Evolutionary conservation across 768 basidiomycete genomes (phyloP).

Genomic region (Phaeolepiota aurea): DNA sequence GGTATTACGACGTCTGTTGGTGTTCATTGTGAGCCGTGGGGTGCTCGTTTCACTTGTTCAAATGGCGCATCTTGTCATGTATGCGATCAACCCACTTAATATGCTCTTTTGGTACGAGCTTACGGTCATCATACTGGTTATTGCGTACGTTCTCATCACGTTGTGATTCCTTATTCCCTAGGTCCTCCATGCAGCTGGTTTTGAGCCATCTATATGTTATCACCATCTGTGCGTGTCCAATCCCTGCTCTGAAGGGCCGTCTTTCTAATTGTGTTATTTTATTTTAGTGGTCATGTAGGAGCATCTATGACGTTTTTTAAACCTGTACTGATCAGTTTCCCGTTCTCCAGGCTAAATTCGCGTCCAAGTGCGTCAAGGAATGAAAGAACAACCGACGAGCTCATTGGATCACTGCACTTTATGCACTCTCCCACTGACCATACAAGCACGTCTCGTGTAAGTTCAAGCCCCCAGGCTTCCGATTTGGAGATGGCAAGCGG

Average conservation of each 20-base stretch:
- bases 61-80: constrained; percentile 6
- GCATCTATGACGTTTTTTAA: background rate
- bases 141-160: background rate
- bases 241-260: background rate
- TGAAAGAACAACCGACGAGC: background rate
- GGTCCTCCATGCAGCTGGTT: no score
- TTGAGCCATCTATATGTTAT: background rate
- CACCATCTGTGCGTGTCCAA: background rate
- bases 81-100: constrained; percentile 3
- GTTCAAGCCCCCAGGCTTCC: no score
- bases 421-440: background rate
- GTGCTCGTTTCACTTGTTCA: constrained; percentile 5
- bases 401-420: background rate
- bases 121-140: background rate
- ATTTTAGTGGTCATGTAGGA: background rate
- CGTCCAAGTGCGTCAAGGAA: background rate
- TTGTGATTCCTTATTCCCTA: background rate
- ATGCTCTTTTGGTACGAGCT: constrained; percentile 2
- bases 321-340: background rate
- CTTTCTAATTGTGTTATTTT: background rate
- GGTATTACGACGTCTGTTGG: constrained; percentile 3
- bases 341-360: background rate
- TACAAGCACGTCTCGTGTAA: no score
- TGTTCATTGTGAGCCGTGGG: constrained; percentile 5
- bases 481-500: no score